These are phyloP conservation scores for Plasmodium berghei DNA, from an alignment of 169 alveolate genomes.

Conservation along the genomic window DNA sequence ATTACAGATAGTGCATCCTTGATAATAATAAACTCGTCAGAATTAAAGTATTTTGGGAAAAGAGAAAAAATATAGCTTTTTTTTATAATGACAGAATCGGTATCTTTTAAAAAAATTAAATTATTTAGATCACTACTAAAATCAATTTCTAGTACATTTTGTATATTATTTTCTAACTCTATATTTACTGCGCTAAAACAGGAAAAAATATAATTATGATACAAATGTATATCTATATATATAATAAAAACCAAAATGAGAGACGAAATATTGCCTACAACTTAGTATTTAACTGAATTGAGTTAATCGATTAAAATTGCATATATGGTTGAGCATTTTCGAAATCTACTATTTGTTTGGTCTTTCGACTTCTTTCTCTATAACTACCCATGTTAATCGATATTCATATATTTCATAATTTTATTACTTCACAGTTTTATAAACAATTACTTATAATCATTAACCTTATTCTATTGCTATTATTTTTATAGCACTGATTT, in stretches of 20 bases:
- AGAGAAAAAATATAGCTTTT: constrained; percentile 54
- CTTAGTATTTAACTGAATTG: too few relatives aligned
- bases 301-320: too few relatives aligned
- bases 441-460: background rate
- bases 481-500: constrained; percentile 9
- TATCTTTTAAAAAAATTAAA: constrained; percentile 22
- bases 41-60: constrained; percentile 22
- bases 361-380: too few relatives aligned
- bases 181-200: constrained; percentile 38
- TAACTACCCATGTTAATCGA: too few relatives aligned
- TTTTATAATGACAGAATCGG: constrained; percentile 29
- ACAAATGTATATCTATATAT: background rate
- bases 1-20: constrained; percentile 47
- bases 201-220: constrained; percentile 6
- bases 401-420: too few relatives aligned
- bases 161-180: constrained; percentile 28
- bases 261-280: too few relatives aligned
- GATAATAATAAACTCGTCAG: constrained; percentile 30
- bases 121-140: constrained; percentile 21
- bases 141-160: constrained; percentile 26
- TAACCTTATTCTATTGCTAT: constrained; percentile 39
- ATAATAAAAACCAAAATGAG: too few relatives aligned
- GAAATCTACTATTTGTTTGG: too few relatives aligned
- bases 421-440: too few relatives aligned
- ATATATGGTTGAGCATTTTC: too few relatives aligned